A percentile compares a stretch with the other conserved stretches of the same genome.
Evolutionary conservation across 257 asterid genomes (phyloP).

Genomic region (Solanum clarkiae): DNA sequence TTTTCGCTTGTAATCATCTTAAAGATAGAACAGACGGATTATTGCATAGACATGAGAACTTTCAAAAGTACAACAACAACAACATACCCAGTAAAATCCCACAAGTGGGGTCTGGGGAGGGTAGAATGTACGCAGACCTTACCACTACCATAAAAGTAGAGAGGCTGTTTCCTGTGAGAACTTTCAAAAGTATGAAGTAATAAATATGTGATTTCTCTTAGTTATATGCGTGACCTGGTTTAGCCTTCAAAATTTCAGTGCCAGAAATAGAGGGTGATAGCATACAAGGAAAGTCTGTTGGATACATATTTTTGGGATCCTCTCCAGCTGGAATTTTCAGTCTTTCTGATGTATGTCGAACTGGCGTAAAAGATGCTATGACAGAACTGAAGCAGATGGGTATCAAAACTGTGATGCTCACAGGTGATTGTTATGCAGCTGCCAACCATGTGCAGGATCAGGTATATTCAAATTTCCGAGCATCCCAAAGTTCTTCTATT

Average conservation of each 20-base stretch:
- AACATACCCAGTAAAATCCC: too few species aligned
- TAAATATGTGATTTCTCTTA: neutral
- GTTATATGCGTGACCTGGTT: neutral
- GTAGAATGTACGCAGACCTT: too few species aligned
- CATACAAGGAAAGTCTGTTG: constrained; percentile 47
- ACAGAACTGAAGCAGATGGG: constrained; percentile 46
- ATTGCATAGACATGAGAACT: neutral
- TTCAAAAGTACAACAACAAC: too few species aligned
- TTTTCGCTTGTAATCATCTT: neutral
- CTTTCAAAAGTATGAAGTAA: neutral
- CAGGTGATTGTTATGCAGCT: constrained; percentile 72
- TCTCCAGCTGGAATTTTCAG: constrained; percentile 44
- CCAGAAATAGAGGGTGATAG: constrained; percentile 39
- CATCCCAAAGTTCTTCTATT: neutral
- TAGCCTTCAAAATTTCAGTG: constrained; percentile 23
- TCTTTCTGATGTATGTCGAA: constrained; percentile 66
- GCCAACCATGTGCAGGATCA: constrained; percentile 63
- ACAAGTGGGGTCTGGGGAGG: too few species aligned
- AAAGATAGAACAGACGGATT: neutral
- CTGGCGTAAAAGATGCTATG: constrained; percentile 77
- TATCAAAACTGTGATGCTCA: constrained; percentile 70
- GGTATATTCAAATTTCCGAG: constrained; percentile 17
- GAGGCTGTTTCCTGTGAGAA: too few species aligned
- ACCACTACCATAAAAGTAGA: too few species aligned
- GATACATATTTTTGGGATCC: constrained; percentile 53